phyloP scores from a whole-genome alignment of 169 alveolate genomes.

The Plasmodium coatneyi region DNA sequence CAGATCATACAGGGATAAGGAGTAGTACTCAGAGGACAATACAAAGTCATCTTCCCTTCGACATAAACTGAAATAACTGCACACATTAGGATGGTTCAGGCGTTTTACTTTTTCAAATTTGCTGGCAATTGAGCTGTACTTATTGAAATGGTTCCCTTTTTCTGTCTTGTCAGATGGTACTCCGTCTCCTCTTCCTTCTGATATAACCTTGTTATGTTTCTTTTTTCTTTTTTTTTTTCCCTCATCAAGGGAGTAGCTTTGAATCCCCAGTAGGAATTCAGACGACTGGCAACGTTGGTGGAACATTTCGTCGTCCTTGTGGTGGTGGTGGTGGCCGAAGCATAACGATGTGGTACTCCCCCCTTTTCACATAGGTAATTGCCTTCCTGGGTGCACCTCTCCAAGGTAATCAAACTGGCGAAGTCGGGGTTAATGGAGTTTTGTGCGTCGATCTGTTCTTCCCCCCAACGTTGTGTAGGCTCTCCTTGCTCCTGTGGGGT shows the following conservation, averaged over 20 bases:
- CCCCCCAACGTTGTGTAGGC: not conserved
- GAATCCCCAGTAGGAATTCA: conserved; percentile 56
- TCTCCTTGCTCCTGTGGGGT: not conserved
- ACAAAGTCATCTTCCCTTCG: conserved; percentile 30
- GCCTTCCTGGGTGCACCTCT: not conserved
- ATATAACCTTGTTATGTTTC: not conserved
- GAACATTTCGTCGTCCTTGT: not conserved
- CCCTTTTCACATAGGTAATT: not conserved
- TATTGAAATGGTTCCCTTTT: not conserved
- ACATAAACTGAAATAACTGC: conserved; percentile 26
- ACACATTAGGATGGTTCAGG: conserved; percentile 47
- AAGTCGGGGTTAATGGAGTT: not conserved
- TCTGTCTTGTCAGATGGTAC: not conserved
- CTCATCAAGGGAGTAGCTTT: conserved; percentile 24
- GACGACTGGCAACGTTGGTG: conserved; percentile 39
- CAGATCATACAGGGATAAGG: conserved; percentile 34
- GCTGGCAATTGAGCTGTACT: conserved; percentile 17
- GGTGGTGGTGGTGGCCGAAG: not conserved
- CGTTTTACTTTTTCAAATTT: conserved; percentile 53
- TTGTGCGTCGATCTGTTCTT: not conserved
- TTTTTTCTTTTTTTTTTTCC: not conserved
- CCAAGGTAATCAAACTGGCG: not conserved
- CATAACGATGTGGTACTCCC: not conserved
- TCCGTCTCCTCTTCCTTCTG: not conserved
- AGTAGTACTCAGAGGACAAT: conserved; percentile 37